Evolutionary conservation across 192 early-diverging fungal species (phyloP).

Genomic region (Coemansia sp.): DNA sequence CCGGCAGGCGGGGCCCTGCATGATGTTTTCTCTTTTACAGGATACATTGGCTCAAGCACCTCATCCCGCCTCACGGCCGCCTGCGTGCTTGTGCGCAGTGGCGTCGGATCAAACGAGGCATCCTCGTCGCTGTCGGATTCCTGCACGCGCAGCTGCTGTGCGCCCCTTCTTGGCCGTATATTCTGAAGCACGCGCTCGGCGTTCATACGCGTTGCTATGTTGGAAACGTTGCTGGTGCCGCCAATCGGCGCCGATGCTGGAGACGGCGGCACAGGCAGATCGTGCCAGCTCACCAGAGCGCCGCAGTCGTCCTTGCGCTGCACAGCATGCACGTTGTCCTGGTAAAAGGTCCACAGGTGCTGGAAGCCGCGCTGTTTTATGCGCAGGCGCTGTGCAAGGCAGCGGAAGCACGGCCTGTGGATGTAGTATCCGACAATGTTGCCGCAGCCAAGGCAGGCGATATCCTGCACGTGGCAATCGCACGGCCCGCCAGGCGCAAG

Average conservation of each 20-base stretch:
- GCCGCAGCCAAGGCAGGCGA: slow-evolving; percentile 53
- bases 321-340: slow-evolving; percentile 48
- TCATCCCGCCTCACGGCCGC: slow-evolving; percentile 28
- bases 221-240: background rate
- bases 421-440: slow-evolving; percentile 55
- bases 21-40: slow-evolving; percentile 9
- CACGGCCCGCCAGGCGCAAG: slow-evolving; percentile 48
- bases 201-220: slow-evolving; percentile 13
- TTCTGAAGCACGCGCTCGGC: slow-evolving; percentile 19
- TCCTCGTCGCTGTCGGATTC: slow-evolving; percentile 4
- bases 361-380: slow-evolving; percentile 56
- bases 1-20: slow-evolving; percentile 25
- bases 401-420: slow-evolving; percentile 53
- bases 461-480: slow-evolving; percentile 56
- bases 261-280: slow-evolving; percentile 34
- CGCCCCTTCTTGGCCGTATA: slow-evolving; percentile 4
- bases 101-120: slow-evolving; percentile 8
- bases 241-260: slow-evolving; percentile 19
- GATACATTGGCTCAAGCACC: slow-evolving; percentile 41
- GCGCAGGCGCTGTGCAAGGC: slow-evolving; percentile 48
- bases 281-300: slow-evolving; percentile 41
- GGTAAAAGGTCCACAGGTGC: slow-evolving; percentile 56
- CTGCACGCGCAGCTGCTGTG: slow-evolving; percentile 4
- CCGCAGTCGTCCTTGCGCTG: slow-evolving; percentile 44
- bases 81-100: slow-evolving; percentile 27